Conservation (phyloP, 306 rosid species). For the Acacia melanoxylon region DNA sequence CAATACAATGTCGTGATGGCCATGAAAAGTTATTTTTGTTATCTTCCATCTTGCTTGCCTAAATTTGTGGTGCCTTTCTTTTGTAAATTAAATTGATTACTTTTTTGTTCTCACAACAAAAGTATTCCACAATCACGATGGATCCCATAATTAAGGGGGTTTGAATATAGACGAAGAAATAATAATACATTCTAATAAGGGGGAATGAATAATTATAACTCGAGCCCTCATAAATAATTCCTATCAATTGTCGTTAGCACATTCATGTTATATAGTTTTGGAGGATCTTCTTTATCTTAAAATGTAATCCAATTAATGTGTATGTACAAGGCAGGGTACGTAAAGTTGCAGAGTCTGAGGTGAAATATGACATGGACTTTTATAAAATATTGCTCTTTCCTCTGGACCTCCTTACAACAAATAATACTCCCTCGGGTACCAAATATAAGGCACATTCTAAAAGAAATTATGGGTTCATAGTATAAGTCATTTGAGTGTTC, state of each 20-base stretch:
- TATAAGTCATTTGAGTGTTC: too few relatives aligned
- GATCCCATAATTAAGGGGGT: neutral
- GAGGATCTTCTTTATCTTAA: neutral
- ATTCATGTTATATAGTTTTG: neutral
- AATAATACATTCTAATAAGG: neutral
- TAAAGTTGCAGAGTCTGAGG: too few relatives aligned
- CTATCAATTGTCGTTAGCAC: neutral
- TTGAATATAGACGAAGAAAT: neutral
- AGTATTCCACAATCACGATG: neutral
- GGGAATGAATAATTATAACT: too few relatives aligned
- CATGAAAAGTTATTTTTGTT: constrained; percentile 45
- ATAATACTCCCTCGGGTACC: too few relatives aligned
- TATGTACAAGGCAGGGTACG: too few relatives aligned
- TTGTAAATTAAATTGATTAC: neutral
- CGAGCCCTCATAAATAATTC: neutral
- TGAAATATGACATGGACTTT: too few relatives aligned
- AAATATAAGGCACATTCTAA: too few relatives aligned
- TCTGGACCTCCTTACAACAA: too few relatives aligned
- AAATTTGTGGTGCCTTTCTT: constrained; percentile 32
- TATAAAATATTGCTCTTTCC: too few relatives aligned
- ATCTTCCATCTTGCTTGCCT: constrained; percentile 37
- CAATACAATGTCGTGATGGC: constrained; percentile 13
- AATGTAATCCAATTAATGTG: neutral
- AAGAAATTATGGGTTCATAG: too few relatives aligned
- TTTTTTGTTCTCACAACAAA: constrained; percentile 19